A percentile compares a stretch with the other conserved stretches of the same genome.
phyloP scores from a whole-genome alignment of 2,329 filamentous ascomycete species.

The Fusarium illudens region DNA sequence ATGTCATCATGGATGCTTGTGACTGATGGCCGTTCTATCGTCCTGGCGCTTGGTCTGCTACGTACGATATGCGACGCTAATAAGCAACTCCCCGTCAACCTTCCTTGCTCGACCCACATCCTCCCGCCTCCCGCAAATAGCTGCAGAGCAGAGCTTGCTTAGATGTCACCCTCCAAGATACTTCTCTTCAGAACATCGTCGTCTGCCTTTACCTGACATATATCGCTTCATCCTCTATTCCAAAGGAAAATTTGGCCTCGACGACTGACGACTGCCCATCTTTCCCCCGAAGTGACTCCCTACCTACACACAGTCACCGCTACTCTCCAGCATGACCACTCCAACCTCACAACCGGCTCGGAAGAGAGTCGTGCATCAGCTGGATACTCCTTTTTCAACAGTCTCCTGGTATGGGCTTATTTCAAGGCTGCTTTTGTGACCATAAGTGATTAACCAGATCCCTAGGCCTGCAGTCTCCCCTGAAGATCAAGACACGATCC shows the following conservation, averaged over 20 bases:
- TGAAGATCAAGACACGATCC: slow-evolving; percentile 68
- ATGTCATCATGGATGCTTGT: neutral
- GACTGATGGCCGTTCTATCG: neutral
- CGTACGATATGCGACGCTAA: slow-evolving; percentile 24
- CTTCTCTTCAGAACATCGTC: neutral
- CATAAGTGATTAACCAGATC: neutral
- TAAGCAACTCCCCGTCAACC: slow-evolving; percentile 24
- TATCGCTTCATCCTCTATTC: neutral
- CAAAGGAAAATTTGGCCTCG: neutral
- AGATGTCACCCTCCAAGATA: neutral
- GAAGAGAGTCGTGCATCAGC: slow-evolving; percentile 69
- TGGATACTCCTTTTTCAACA: slow-evolving; percentile 71
- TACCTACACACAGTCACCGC: neutral
- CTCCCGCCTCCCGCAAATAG: slow-evolving; percentile 20
- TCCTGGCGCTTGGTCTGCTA: slow-evolving; percentile 5
- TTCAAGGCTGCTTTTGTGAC: neutral
- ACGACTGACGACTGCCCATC: neutral
- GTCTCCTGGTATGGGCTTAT: slow-evolving; percentile 63
- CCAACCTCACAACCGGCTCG: slow-evolving; percentile 43
- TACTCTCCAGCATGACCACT: slow-evolving; percentile 36
- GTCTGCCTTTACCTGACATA: neutral
- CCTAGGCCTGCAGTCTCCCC: slow-evolving; percentile 67
- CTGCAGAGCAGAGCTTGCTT: slow-evolving; percentile 10
- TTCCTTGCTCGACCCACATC: slow-evolving; percentile 20
- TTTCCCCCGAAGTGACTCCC: neutral